A percentile compares a stretch with the other conserved stretches of the same genome.
Evolutionary conservation across 352 stramenopile genomes (phyloP).

Genomic region (Albugo candida): DNA sequence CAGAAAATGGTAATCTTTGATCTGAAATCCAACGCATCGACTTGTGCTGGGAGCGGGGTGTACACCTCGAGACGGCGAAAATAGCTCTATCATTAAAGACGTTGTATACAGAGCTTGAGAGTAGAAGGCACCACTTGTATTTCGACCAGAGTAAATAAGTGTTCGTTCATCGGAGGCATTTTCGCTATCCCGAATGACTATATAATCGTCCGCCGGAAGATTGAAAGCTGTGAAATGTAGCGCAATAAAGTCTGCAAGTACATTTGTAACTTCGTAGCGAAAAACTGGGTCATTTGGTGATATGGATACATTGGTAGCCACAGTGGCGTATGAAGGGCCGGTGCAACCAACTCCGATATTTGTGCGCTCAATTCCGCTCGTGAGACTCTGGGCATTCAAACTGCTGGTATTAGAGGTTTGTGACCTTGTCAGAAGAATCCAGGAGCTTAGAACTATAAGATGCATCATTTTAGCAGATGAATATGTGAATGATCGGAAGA

Average conservation of each 20-base stretch:
- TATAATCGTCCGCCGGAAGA: constrained; percentile 29
- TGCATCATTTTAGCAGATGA: no score
- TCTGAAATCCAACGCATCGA: constrained; percentile 24
- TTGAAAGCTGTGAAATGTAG: constrained; percentile 51
- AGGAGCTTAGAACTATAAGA: no score
- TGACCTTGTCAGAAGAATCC: no score
- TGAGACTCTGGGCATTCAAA: neutral
- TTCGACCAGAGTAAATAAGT: constrained; percentile 18
- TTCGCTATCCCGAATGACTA: constrained; percentile 21
- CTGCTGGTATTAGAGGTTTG: no score
- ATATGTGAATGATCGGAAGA: no score
- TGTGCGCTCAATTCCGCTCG: constrained; percentile 1
- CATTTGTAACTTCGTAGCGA: constrained; percentile 21
- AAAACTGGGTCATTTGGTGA: constrained; percentile 13
- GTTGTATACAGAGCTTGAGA: constrained; percentile 16
- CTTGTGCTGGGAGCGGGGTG: constrained; percentile 5
- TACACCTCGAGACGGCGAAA: neutral
- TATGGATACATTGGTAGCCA: neutral
- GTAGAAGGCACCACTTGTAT: constrained; percentile 15
- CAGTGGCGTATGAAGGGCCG: constrained; percentile 10
- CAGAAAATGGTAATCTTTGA: constrained; percentile 29
- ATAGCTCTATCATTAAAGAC: constrained; percentile 29
- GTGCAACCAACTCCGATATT: constrained; percentile 19
- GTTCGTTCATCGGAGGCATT: constrained; percentile 11
- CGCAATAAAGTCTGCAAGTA: constrained; percentile 28